Evolutionary conservation across 2,329 filamentous ascomycete species (phyloP), one percentile per base, ranked within the genome.

Genomic region (Teratosphaeria epicoccoides): DNA sequence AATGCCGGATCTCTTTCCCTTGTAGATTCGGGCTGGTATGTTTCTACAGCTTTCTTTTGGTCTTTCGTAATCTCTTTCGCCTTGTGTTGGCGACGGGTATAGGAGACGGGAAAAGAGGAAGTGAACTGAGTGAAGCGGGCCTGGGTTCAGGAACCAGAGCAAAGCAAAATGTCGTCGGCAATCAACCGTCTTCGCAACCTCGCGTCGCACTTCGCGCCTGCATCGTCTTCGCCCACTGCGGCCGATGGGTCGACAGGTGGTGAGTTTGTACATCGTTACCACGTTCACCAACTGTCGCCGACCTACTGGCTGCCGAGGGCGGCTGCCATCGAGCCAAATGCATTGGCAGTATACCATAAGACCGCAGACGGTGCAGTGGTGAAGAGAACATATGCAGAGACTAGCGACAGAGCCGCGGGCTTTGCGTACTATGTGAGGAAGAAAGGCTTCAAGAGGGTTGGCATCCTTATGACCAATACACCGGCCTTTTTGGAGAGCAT

Each of bases 401-500:
- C 89, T 53, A 87, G 93, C 14, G 87, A 95, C 64, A 87, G 93
- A 43, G 87, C 90, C 2, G 75, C 87, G 43, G 93, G 91, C 0
- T 73, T 98, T 17, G 90, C 89, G 12, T 97, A 95, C 70, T 97
- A 85, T 67, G 67, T 98, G 52, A 79, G 80, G 60, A 87, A 87
- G 67, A 81, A 87, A 64, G 77, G 79, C 4, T 82, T 81, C 63
- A 84, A 81, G 62, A 79, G 87, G 54, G 85, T 97, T 5, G 93
- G 93, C 6, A 84, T 98, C 46, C 75, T 98, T 10, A 84, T 83
- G 7, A 87, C 93, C 2, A 98, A 98, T 67, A 98, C 93, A 1
- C 93, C 93, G 0, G 90, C 90, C 0, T 97, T 97, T 62, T 75
- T 98, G 24, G 91, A 97, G 71, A 80, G 83, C 6, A 87, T 95